Conservation (phyloP, 257 asterid species). For the Henckelia pumila region DNA sequence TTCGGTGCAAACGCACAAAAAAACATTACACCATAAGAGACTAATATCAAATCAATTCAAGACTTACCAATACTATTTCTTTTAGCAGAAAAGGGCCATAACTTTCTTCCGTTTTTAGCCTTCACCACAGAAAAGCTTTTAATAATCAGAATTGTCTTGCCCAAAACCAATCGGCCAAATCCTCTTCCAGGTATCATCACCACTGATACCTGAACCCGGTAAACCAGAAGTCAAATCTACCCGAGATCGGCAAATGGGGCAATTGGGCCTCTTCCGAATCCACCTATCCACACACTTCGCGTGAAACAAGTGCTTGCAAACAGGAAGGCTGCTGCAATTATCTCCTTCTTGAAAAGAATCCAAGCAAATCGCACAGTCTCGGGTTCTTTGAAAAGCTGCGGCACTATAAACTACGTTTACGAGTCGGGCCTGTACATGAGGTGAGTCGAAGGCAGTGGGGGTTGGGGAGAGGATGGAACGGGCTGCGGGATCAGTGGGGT, state of each 20-base stretch:
- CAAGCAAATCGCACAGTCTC: slow-evolving; percentile 82
- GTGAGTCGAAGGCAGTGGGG: neutral
- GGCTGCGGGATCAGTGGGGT: neutral
- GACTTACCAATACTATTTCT: neutral
- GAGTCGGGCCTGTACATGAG: slow-evolving; percentile 23
- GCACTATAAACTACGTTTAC: slow-evolving; percentile 40
- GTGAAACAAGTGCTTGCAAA: slow-evolving; percentile 73
- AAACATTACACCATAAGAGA: neutral
- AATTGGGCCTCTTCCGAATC: slow-evolving; percentile 62
- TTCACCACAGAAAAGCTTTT: neutral
- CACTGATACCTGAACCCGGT: slow-evolving; percentile 24
- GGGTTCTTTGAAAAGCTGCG: slow-evolving; percentile 25
- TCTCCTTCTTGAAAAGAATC: slow-evolving; percentile 69
- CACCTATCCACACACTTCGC: slow-evolving; percentile 69
- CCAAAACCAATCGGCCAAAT: slow-evolving; percentile 55
- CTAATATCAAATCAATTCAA: neutral
- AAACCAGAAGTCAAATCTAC: slow-evolving; percentile 42
- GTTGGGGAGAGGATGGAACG: slow-evolving; percentile 5
- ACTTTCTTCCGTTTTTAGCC: neutral
- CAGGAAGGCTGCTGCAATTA: slow-evolving; percentile 51
- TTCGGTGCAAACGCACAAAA: neutral
- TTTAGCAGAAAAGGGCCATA: neutral
- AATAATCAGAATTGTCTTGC: slow-evolving; percentile 28
- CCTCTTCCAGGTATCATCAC: slow-evolving; percentile 60
- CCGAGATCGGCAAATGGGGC: slow-evolving; percentile 80